Conservation (phyloP, 305 asterid species). For the Fraxinus ornus region DNA sequence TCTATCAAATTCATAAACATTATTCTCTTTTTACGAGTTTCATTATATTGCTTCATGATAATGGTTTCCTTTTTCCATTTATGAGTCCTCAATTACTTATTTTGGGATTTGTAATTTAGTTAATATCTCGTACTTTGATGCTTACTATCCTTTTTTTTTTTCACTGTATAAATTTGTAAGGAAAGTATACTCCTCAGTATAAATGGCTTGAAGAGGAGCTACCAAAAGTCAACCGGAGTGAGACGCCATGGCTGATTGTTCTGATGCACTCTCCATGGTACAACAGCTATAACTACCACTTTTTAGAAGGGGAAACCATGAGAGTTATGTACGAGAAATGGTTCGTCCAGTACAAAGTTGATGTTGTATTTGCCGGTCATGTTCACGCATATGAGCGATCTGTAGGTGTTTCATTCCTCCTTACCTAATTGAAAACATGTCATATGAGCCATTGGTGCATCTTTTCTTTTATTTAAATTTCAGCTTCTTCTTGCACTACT, state of each 20-base stretch:
- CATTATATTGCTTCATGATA: background rate
- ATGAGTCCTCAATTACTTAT: background rate
- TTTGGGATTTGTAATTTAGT: background rate
- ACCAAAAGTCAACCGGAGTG: constrained; percentile 68
- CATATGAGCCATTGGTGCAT: background rate
- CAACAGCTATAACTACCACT: constrained; percentile 80
- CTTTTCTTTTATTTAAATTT: background rate
- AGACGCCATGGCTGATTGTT: constrained; percentile 89
- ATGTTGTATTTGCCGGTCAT: constrained; percentile 83
- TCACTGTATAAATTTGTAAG: constrained; percentile 24
- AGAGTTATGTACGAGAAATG: constrained; percentile 74
- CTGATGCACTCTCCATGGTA: constrained; percentile 86
- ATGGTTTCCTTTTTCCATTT: background rate
- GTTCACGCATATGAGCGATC: constrained; percentile 93
- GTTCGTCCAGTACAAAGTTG: constrained; percentile 78
- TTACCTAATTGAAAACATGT: background rate
- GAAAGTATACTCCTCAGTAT: constrained; percentile 82
- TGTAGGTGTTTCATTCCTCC: constrained; percentile 32
- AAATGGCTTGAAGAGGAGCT: constrained; percentile 69
- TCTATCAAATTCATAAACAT: background rate
- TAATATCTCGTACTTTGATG: background rate
- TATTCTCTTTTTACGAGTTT: background rate
- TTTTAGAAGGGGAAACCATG: constrained; percentile 94
- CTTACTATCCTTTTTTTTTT: background rate
- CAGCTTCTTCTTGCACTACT: background rate